Percentiles rank a stretch among this genome's conserved stretches.
Evolutionary conservation across 2,329 filamentous ascomycete species (phyloP).

Genomic region (Calonectria hawksworthii): DNA sequence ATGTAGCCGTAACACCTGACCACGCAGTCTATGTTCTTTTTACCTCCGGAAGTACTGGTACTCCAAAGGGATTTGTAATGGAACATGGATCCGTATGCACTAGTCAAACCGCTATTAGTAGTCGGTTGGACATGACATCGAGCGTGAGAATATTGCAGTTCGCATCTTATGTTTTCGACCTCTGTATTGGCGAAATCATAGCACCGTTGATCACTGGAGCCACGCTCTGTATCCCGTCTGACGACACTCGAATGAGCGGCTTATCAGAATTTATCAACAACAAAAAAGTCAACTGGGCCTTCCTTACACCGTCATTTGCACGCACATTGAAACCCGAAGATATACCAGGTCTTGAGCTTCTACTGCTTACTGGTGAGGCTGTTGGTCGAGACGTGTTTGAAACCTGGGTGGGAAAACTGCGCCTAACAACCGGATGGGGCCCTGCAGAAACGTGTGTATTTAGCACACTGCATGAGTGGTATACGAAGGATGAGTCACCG

Average conservation of each 20-base stretch:
- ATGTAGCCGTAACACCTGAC: background rate
- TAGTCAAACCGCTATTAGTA: conserved; percentile 5
- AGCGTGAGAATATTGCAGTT: conserved; percentile 6
- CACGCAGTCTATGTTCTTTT: conserved; percentile 2
- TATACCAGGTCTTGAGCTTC: background rate
- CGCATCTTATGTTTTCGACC: conserved; percentile 2
- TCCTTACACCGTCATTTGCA: conserved; percentile 6
- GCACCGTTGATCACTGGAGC: background rate
- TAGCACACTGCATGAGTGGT: conserved; percentile 2
- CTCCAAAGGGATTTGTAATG: conserved; percentile 31
- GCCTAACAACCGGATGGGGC: background rate
- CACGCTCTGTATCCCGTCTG: background rate
- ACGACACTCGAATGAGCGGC: conserved; percentile 5
- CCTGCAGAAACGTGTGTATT: conserved; percentile 1
- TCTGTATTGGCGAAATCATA: conserved; percentile 6
- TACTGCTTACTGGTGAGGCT: background rate
- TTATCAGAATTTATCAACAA: background rate
- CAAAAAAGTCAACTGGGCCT: conserved; percentile 1
- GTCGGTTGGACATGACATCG: background rate
- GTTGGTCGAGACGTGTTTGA: background rate
- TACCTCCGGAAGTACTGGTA: conserved; percentile 18
- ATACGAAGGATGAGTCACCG: background rate
- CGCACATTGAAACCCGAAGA: background rate
- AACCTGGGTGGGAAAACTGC: conserved; percentile 4
- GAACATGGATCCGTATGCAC: conserved; percentile 11